Evolutionary conservation across 768 basidiomycete genomes (phyloP).

Genomic region (Daedaleopsis sinensis): DNA sequence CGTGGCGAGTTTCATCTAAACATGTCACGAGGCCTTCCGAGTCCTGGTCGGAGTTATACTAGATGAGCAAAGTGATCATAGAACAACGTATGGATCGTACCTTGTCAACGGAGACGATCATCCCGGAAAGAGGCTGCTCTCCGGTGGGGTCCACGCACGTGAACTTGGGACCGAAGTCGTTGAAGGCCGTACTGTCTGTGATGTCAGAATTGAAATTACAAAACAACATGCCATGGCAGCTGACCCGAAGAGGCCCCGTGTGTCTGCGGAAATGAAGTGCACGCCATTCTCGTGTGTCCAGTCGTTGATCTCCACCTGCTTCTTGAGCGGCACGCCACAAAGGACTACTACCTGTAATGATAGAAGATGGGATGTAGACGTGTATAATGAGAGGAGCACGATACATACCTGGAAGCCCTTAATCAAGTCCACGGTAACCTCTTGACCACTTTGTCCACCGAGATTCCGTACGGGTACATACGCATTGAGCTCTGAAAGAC

Average conservation of each 20-base stretch:
- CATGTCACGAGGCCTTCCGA: conserved; percentile 94
- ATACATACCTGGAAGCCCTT: conserved; percentile 84
- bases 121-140: conserved; percentile 89
- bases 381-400: background rate
- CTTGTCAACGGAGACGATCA: conserved; percentile 94
- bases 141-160: conserved; percentile 98
- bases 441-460: conserved; percentile 75
- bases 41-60: conserved; percentile 48
- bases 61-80: background rate
- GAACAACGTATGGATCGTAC: conserved; percentile 41
- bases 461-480: conserved; percentile 94
- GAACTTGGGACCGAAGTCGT: conserved; percentile 95
- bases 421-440: conserved; percentile 79
- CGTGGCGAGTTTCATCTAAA: conserved; percentile 95
- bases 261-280: conserved; percentile 90
- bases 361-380: conserved; percentile 5
- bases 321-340: conserved; percentile 72
- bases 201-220: background rate
- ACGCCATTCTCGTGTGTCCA: conserved; percentile 91
- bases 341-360: conserved; percentile 79
- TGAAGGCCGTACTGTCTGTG: conserved; percentile 79
- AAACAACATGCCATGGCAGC: conserved; percentile 22
- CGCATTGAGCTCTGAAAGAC: conserved; percentile 91
- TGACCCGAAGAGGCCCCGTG: conserved; percentile 93
- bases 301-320: conserved; percentile 93